These are phyloP conservation scores for Hypoxylon trugodes DNA, from an alignment of 495 filamentous ascomycete species.

Conservation along the genomic window DNA sequence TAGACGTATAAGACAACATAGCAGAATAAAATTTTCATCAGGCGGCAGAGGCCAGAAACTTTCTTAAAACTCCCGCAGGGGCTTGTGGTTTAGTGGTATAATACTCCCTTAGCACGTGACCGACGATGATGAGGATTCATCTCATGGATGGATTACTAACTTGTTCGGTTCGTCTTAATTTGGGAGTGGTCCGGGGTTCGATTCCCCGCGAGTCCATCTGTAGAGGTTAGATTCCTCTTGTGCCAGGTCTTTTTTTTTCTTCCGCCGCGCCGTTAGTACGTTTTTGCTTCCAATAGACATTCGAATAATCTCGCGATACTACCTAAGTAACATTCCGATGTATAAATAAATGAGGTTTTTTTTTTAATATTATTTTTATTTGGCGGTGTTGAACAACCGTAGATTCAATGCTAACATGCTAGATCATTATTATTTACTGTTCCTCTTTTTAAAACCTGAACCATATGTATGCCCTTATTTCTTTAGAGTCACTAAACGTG, in stretches of 20 bases:
- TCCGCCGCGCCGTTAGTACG: too few relatives aligned
- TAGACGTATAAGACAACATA: slow-evolving; percentile 13
- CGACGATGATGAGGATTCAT: neutral
- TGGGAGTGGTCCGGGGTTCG: slow-evolving; percentile 64
- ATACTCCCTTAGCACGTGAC: slow-evolving; percentile 31
- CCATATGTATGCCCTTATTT: neutral
- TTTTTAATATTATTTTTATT: too few relatives aligned
- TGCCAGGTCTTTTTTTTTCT: slow-evolving; percentile 10
- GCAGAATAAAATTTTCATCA: slow-evolving; percentile 5
- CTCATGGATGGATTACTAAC: neutral
- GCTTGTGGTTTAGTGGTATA: slow-evolving; percentile 39
- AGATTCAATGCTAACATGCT: neutral
- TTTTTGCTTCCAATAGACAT: too few relatives aligned
- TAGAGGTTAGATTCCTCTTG: slow-evolving; percentile 24
- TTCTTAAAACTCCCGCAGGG: too few relatives aligned
- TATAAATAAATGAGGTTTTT: too few relatives aligned
- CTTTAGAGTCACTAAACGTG: neutral
- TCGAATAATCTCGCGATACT: too few relatives aligned
- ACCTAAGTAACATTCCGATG: too few relatives aligned
- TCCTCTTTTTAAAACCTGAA: neutral
- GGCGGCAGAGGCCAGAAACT: too few relatives aligned
- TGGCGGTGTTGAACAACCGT: too few relatives aligned
- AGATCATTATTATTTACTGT: neutral
- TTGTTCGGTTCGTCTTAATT: slow-evolving; percentile 27
- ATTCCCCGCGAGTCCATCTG: slow-evolving; percentile 57